A percentile compares a stretch with the other conserved stretches of the same genome.
phyloP scores from a whole-genome alignment of 23 red algal genomes.

The Chondrus crispus region DNA sequence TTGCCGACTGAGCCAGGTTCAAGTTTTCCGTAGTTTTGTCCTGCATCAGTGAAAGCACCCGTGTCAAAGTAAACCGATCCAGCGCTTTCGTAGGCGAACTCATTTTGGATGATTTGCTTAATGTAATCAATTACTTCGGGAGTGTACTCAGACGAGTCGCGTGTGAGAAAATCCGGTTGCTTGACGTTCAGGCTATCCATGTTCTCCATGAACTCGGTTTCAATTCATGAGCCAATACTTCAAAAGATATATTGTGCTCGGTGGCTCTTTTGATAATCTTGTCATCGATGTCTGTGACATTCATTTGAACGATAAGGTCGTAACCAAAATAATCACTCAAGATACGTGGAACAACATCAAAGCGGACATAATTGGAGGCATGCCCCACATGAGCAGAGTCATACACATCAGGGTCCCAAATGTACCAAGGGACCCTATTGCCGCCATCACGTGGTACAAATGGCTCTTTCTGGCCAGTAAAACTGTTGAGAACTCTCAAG shows the following conservation, averaged over 20 bases:
- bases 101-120: constrained; percentile 51
- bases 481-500: constrained; percentile 53
- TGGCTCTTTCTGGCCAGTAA: constrained; percentile 63
- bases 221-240: constrained; percentile 64
- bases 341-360: constrained; percentile 88
- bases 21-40: constrained; percentile 88
- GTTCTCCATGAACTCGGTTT: constrained; percentile 83
- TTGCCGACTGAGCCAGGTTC: constrained; percentile 78
- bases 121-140: constrained; percentile 83
- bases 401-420: constrained; percentile 96
- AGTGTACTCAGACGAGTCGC: constrained; percentile 92
- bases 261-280: constrained; percentile 92
- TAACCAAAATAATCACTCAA: constrained; percentile 85
- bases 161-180: constrained; percentile 67
- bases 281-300: constrained; percentile 98
- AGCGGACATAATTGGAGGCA: constrained; percentile 91
- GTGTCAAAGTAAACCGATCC: constrained; percentile 97
- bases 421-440: constrained; percentile 79
- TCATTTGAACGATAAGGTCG: constrained; percentile 83
- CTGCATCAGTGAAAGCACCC: constrained; percentile 60
- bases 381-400: constrained; percentile 94
- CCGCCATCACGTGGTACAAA: constrained; percentile 1
- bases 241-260: constrained; percentile 56
- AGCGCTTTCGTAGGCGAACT: constrained; percentile 75
- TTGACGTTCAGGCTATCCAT: constrained; percentile 81